These are phyloP conservation scores for Davidsoniella australis DNA, from an alignment of 2,329 filamentous ascomycete genomes.

Conservation along the genomic window DNA sequence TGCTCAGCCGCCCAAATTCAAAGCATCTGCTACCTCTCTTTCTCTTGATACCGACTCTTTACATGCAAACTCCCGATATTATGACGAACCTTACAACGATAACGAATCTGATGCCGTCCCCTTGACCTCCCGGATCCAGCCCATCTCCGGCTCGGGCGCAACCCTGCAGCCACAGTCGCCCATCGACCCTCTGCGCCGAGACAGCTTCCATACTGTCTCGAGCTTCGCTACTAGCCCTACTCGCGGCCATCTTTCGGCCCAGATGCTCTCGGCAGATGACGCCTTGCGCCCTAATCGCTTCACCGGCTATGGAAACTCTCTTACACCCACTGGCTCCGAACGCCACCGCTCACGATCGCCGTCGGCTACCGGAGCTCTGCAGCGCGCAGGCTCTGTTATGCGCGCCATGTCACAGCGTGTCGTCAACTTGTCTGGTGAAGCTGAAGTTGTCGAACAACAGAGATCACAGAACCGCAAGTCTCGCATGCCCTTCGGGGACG, in stretches of 20 bases:
- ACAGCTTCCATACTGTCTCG: conserved; percentile 41
- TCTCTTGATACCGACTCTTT: conserved; percentile 14
- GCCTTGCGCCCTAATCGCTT: conserved; percentile 10
- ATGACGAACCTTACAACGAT: conserved; percentile 8
- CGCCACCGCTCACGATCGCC: conserved; percentile 42
- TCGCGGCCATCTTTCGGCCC: not conserved
- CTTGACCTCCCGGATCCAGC: conserved; percentile 36
- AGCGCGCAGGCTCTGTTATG: conserved; percentile 57
- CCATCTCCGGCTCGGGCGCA: conserved; percentile 28
- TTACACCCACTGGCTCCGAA: conserved; percentile 29
- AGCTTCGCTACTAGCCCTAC: conserved; percentile 37
- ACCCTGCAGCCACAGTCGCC: conserved; percentile 24
- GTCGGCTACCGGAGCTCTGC: conserved; percentile 46
- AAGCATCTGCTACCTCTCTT: conserved; percentile 18
- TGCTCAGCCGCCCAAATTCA: conserved; percentile 36
- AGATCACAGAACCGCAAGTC: conserved; percentile 44
- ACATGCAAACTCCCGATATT: conserved; percentile 1
- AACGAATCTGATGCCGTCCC: conserved; percentile 24
- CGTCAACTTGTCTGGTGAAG: conserved; percentile 91
- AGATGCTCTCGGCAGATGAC: conserved; percentile 12
- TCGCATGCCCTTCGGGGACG: conserved; percentile 36
- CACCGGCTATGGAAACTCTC: conserved; percentile 35
- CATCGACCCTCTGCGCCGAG: conserved; percentile 26
- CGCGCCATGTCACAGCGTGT: conserved; percentile 89
- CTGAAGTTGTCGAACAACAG: conserved; percentile 61